Conservation (phyloP, 371 early-diverging fungal genomes). For the Haplosporangium sp. region DNA sequence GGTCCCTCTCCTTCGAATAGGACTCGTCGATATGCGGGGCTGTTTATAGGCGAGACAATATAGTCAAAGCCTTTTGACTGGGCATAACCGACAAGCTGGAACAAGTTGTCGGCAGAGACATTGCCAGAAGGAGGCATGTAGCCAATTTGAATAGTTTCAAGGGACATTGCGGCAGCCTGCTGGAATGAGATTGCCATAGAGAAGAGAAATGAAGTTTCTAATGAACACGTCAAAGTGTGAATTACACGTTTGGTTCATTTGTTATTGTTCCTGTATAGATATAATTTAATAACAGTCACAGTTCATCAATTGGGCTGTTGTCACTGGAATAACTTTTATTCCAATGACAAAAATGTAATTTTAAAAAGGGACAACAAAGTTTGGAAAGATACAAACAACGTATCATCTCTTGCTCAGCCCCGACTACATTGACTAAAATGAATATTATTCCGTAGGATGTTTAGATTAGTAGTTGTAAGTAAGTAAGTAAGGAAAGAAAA, state of each 20-base stretch:
- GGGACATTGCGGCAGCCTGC: conserved; percentile 20
- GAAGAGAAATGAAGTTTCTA: background rate
- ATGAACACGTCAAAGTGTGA: background rate
- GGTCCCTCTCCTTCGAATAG: conserved; percentile 48
- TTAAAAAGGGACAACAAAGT: too few relatives aligned
- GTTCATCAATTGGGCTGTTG: too few relatives aligned
- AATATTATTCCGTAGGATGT: too few relatives aligned
- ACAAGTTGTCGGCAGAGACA: conserved; percentile 55
- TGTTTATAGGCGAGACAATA: conserved; percentile 68
- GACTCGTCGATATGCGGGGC: conserved; percentile 64
- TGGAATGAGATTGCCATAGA: conserved; percentile 45
- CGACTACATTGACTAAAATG: too few relatives aligned
- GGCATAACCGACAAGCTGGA: conserved; percentile 58
- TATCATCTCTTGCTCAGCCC: too few relatives aligned
- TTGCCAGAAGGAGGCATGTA: conserved; percentile 40
- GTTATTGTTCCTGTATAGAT: background rate
- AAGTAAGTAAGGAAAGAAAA: background rate
- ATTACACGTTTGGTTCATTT: background rate
- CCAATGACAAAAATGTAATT: too few relatives aligned
- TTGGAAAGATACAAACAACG: too few relatives aligned
- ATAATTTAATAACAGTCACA: too few relatives aligned
- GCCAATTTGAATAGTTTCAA: conserved; percentile 37
- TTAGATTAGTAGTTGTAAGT: too few relatives aligned
- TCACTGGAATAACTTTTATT: too few relatives aligned
- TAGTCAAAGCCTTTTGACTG: conserved; percentile 70